These are phyloP conservation scores for Gymnopilus dilepis DNA, from an alignment of 768 basidiomycete species.

Conservation along the genomic window DNA sequence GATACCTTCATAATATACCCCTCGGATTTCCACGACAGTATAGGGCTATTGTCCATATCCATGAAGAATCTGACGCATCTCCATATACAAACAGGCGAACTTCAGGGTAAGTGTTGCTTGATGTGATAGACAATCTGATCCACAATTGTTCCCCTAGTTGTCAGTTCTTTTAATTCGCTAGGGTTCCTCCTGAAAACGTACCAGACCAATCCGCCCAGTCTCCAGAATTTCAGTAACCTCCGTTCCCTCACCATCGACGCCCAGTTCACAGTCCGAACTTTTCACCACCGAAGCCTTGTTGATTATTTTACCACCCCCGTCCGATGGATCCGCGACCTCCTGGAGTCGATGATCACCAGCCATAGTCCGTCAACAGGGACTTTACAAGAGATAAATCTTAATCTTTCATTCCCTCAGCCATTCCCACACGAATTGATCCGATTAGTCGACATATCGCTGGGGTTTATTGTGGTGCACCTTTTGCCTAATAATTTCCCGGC, in stretches of 20 bases:
- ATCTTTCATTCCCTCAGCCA: not conserved
- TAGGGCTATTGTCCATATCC: not conserved
- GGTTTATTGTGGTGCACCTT: not conserved
- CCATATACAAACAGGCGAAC: conserved; percentile 2
- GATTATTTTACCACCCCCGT: conserved; percentile 11
- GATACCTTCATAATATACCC: conserved; percentile 1
- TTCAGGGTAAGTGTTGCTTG: not conserved
- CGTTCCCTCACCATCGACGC: conserved; percentile 2
- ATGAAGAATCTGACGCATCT: not conserved
- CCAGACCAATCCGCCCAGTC: not conserved
- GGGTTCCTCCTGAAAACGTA: not conserved
- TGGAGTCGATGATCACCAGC: not conserved
- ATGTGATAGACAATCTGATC: not conserved
- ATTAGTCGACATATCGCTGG: not conserved
- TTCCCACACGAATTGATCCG: not conserved
- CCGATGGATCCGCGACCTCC: not conserved
- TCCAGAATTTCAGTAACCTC: not conserved
- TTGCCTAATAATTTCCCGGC: not conserved
- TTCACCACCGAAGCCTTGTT: conserved; percentile 11
- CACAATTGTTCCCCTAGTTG: not conserved
- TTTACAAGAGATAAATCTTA: not conserved
- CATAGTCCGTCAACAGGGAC: not conserved
- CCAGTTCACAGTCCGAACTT: conserved; percentile 4
- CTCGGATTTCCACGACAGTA: not conserved
- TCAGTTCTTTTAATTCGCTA: conserved; percentile 6